Conservation (phyloP, 306 rosid genomes). For the Begonia peltatifolia region DNA sequence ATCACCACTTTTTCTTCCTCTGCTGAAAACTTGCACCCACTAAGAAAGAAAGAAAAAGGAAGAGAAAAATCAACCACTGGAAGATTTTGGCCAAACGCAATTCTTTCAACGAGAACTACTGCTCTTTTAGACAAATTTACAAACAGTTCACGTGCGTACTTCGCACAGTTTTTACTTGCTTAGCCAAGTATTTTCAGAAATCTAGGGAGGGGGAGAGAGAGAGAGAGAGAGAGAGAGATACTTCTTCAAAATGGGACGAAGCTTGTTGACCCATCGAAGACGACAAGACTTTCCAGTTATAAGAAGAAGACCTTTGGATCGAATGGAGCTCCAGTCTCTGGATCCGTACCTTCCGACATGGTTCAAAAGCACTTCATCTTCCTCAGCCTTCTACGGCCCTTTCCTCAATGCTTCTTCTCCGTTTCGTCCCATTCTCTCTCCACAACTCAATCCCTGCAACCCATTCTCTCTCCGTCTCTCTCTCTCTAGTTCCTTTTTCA, state of each 20-base stretch:
- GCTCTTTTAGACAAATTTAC: too few species aligned
- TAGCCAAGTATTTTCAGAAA: too few species aligned
- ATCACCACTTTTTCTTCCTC: slow-evolving; percentile 87
- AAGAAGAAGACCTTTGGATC: slow-evolving; percentile 85
- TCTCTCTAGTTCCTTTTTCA: neutral
- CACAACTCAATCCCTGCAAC: neutral
- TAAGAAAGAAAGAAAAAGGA: neutral
- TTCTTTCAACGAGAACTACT: too few species aligned
- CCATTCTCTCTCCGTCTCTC: neutral
- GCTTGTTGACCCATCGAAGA: slow-evolving; percentile 93
- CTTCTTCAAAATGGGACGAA: slow-evolving; percentile 76
- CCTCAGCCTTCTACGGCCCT: slow-evolving; percentile 21
- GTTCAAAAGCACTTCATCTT: slow-evolving; percentile 53
- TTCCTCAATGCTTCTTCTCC: neutral
- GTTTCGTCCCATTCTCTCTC: neutral
- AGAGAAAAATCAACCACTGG: too few species aligned
- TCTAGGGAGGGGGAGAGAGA: neutral
- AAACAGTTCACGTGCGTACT: too few species aligned
- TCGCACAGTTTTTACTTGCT: too few species aligned
- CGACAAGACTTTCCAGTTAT: slow-evolving; percentile 85
- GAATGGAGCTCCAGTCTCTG: slow-evolving; percentile 96
- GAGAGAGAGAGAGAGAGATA: neutral
- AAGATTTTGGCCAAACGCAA: too few species aligned
- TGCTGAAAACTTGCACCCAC: slow-evolving; percentile 79
- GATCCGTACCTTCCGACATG: slow-evolving; percentile 72